phyloP scores from a whole-genome alignment of 768 basidiomycete species.

The Ramaria rubella region DNA sequence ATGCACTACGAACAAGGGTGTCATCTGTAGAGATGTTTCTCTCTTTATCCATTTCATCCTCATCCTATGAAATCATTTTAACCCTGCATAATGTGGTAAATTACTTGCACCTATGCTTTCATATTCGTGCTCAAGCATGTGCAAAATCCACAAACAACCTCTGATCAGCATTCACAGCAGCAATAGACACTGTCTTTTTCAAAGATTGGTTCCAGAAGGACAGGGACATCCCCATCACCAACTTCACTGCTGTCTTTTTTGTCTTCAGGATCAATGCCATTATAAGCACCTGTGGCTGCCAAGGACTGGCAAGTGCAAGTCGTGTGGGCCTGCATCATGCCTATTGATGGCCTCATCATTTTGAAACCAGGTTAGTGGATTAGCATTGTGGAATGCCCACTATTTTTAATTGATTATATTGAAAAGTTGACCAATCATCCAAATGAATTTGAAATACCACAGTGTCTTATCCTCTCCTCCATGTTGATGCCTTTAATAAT shows the following conservation, averaged over 20 bases:
- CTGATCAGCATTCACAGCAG: too few relatives aligned
- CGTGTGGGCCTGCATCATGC: constrained; percentile 36
- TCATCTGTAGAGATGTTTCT: too few relatives aligned
- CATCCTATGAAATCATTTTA: too few relatives aligned
- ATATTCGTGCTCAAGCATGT: too few relatives aligned
- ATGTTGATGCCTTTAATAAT: constrained; percentile 79
- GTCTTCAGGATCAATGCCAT: constrained; percentile 50
- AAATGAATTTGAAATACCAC: constrained; percentile 79
- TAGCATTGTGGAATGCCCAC: background rate
- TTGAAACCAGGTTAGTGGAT: constrained; percentile 57
- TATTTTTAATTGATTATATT: background rate
- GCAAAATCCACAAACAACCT: too few relatives aligned
- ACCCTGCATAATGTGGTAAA: too few relatives aligned
- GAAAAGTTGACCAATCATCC: constrained; percentile 63
- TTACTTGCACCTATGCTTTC: too few relatives aligned
- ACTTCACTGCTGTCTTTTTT: constrained; percentile 62
- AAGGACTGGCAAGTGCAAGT: background rate
- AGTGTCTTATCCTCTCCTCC: constrained; percentile 72
- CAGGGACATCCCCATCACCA: constrained; percentile 85
- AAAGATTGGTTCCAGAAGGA: too few relatives aligned
- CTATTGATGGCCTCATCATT: constrained; percentile 77
- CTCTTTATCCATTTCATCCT: too few relatives aligned
- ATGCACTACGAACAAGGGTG: too few relatives aligned
- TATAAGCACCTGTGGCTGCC: too few relatives aligned
- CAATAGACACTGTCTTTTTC: too few relatives aligned